Base-by-base conservation (phyloP, 805 yeast species). In the Candida methanosorbosa region DNA sequence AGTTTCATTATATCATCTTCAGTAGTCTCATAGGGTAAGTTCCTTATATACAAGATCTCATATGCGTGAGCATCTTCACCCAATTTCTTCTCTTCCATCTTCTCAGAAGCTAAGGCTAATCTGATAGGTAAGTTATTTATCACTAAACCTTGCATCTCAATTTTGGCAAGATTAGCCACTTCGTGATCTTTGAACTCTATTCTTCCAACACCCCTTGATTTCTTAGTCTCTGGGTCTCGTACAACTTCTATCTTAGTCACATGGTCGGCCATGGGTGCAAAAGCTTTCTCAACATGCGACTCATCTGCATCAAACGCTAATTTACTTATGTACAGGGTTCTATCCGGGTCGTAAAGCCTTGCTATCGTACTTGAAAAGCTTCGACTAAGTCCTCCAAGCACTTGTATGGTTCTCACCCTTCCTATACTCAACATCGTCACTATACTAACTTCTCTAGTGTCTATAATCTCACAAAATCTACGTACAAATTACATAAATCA, bases 91-190 rank as follows among this genome's bases (percentile, higher is more conserved):
- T 38, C 16, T 39, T 37, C 27, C 9, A 31, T n/a, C 18, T 23
- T n/a, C 7, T 44, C 49, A n/a, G 38, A 39, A 3, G 44, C 41
- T 14, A 49, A 31, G 5, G 32, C 39, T 11, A 52, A 22, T 23
- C 38, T 38, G 11, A 56, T 52, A 11, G 57, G 58, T 29, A 40
- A 22, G 31, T 52, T 43, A n/a, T 52, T 36, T 8, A 56, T 29
- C 22, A 54, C 58, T 25, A 44, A 39, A 4, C 61, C 56, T 31
- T 55, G 58, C 59, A 56, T 52, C 34, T 56, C 58, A 3, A 38
- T 37, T 12, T 38, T 36, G 4, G 59, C 58, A 18, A 46, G 37
- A 9, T 41, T 34, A 13, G 59, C 59, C 14, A 38, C 32, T 17
- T 33, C 24, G 26, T 38, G 36, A 14, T 39, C 38, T 23, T 40